Conservation (phyloP, 305 asterid species). For the Fraxinus ornus region DNA sequence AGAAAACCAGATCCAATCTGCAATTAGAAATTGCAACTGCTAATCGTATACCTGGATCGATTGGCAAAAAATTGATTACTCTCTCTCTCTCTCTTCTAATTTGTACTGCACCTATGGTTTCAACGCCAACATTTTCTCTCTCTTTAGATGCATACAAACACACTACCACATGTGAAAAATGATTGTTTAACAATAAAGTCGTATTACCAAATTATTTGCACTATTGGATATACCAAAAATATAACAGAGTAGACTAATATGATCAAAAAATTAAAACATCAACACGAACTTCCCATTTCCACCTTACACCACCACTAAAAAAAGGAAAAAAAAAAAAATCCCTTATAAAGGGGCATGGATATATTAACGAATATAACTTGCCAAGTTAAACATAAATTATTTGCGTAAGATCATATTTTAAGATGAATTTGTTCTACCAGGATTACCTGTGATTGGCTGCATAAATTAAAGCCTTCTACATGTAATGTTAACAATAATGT, state of each 20-base stretch:
- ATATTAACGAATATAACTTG: not conserved
- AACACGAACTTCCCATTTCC: not conserved
- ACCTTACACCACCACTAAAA: not conserved
- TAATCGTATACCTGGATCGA: not conserved
- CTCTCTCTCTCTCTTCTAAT: not conserved
- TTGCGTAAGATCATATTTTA: not conserved
- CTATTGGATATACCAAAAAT: not conserved
- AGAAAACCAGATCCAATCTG: not conserved
- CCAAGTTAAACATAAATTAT: not conserved
- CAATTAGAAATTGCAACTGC: not conserved
- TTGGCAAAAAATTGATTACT: not conserved
- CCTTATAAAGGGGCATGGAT: not conserved
- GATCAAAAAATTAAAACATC: not conserved
- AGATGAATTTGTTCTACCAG: not conserved
- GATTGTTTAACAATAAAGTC: not conserved
- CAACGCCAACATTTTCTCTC: not conserved
- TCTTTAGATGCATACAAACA: not conserved
- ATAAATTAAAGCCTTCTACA: constrained; percentile 37
- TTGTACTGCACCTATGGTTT: not conserved
- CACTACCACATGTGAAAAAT: not conserved
- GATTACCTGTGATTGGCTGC: constrained; percentile 88
- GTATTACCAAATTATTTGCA: not conserved
- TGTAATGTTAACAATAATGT: constrained; percentile 2
- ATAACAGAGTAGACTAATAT: not conserved
- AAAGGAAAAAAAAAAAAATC: not conserved